Conservation (phyloP, 306 rosid genomes). For the Neltuma alba region DNA sequence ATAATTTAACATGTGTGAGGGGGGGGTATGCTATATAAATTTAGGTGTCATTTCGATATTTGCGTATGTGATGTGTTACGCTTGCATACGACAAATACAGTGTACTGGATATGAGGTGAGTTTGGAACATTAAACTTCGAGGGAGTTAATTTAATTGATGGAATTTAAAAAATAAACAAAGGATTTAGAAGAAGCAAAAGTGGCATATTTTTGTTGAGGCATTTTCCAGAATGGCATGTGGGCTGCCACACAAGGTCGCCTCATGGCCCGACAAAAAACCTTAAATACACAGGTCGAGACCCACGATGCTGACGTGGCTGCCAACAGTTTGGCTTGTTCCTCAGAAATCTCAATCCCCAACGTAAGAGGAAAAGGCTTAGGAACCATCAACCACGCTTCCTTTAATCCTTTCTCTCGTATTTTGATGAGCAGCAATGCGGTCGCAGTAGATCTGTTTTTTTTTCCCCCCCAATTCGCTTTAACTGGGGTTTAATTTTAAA, state of each 20-base stretch:
- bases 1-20: no score
- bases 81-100: no score
- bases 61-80: no score
- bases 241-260: not conserved
- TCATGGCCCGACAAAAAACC: not conserved
- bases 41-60: no score
- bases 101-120: no score
- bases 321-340: not conserved
- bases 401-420: constrained; percentile 7
- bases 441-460: not conserved
- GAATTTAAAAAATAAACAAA: not conserved
- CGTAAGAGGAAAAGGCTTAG: not conserved
- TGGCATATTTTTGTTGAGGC: not conserved
- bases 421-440: not conserved
- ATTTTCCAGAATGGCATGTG: not conserved
- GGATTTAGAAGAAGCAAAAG: not conserved
- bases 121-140: not conserved
- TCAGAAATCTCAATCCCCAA: not conserved
- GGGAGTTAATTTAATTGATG: not conserved
- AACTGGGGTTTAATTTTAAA: not conserved
- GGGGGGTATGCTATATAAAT: no score
- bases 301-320: not conserved
- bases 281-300: not conserved
- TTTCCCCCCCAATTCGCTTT: rapidly evolving
- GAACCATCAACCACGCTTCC: not conserved